Percentiles rank a stretch among this genome's conserved stretches.
These are phyloP conservation scores for Cryptococcus maquisensis DNA, from an alignment of 1,284 basidiomycete species.

Conservation along the genomic window DNA sequence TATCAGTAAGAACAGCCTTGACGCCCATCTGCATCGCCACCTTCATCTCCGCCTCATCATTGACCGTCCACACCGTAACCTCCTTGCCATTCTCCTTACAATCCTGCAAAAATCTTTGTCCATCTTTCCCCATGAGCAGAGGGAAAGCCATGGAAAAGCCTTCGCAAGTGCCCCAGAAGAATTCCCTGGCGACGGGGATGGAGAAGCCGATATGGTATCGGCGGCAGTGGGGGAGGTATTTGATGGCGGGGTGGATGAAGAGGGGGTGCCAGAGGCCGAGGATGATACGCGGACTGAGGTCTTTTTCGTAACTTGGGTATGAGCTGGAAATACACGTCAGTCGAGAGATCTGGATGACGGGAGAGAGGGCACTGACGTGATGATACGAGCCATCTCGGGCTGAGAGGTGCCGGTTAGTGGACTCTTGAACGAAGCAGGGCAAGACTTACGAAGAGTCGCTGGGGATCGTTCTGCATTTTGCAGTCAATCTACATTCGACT, in stretches of 20 bases:
- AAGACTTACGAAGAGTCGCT: conserved; percentile 64
- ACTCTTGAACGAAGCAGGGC: too few relatives aligned
- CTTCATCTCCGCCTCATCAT: conserved; percentile 87
- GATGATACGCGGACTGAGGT: conserved; percentile 80
- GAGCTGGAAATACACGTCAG: conserved; percentile 29
- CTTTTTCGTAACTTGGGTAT: conserved; percentile 71
- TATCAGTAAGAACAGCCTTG: conserved; percentile 86
- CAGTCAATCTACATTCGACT: conserved; percentile 63
- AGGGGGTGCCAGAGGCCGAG: conserved; percentile 87
- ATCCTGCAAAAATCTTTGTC: conserved; percentile 66
- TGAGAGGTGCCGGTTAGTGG: conserved; percentile 5
- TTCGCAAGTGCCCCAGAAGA: conserved; percentile 88
- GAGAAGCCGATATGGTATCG: conserved; percentile 82
- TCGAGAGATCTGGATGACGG: background rate
- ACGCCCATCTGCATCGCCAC: conserved; percentile 86
- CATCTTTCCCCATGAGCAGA: conserved; percentile 64
- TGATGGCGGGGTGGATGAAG: conserved; percentile 74
- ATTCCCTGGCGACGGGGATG: conserved; percentile 65
- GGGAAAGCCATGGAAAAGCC: conserved; percentile 85
- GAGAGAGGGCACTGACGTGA: conserved; percentile 50
- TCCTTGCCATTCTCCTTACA: conserved; percentile 79
- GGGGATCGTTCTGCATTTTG: conserved; percentile 89
- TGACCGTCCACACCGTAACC: conserved; percentile 95
- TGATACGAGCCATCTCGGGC: conserved; percentile 73
- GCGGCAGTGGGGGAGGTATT: conserved; percentile 66